These are phyloP conservation scores for Cutaneotrichosporon curvatum DNA, from an alignment of 1,284 basidiomycete genomes.

Conservation along the genomic window DNA sequence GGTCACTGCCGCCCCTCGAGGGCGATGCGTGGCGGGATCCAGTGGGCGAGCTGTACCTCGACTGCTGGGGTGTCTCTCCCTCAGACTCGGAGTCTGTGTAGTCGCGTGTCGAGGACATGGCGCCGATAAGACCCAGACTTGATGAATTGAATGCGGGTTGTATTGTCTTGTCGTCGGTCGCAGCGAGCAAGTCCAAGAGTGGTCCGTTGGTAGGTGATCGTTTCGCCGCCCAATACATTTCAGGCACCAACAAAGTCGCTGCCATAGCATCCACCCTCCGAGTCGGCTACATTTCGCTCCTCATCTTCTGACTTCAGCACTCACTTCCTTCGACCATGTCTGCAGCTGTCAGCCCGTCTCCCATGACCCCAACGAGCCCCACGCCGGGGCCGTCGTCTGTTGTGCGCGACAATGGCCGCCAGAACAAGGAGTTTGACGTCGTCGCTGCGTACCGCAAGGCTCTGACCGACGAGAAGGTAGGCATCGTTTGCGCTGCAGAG, in stretches of 20 bases:
- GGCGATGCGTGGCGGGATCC: constrained; percentile 1
- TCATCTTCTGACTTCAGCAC: too few species aligned
- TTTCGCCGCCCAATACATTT: background rate
- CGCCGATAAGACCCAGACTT: too few species aligned
- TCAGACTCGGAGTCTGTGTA: constrained; percentile 30
- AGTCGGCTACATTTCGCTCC: too few species aligned
- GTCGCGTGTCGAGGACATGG: constrained; percentile 17
- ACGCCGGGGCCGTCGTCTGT: background rate
- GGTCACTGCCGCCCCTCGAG: background rate
- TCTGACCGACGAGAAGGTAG: constrained; percentile 39
- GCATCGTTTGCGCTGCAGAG: constrained; percentile 2
- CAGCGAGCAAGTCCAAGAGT: too few species aligned
- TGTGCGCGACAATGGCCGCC: background rate
- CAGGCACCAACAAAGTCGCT: constrained; percentile 5
- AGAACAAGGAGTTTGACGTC: constrained; percentile 34
- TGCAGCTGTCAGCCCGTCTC: constrained; percentile 2
- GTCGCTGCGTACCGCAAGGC: constrained; percentile 39
- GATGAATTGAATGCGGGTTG: background rate
- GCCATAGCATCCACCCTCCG: too few species aligned
- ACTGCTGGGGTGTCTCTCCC: constrained; percentile 4
- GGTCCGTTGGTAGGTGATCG: too few species aligned
- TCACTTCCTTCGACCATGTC: constrained; percentile 1
- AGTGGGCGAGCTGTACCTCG: background rate
- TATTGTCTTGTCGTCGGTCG: too few species aligned
- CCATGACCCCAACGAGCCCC: background rate